Base-by-base conservation (phyloP, 352 stramenopile species). In the Globisporangium heterothallicum region DNA sequence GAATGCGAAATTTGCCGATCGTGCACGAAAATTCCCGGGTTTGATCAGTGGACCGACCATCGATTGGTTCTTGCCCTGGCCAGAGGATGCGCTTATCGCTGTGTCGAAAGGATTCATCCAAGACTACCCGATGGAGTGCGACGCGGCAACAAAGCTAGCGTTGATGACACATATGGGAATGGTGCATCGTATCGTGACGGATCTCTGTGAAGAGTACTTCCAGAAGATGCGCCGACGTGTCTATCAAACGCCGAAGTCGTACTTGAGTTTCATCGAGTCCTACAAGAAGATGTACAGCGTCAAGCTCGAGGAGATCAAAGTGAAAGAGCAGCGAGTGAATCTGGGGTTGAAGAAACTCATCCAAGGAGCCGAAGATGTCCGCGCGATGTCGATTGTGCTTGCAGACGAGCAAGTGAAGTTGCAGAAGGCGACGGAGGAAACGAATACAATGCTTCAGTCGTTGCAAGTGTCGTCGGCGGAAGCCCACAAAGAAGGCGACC, bases 41-140 rank as follows among this genome's bases (percentile, higher is more conserved):
- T 74, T 99, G 24, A 97, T 99, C 50, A 98, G 82, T 42, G 93
- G 89, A 4, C 95, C 94, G n/a, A 99, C 97, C 3, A 99, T 99
- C 59, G 97, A 99, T 53, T 99, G 96, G 96, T 99, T 99, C 74
- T 70, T 99, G 38, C 84, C 93, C n/a, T 99, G 97, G 97, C 97
- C 97, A 5, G 94, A 99, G 77, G 96, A 99, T 59, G 97, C 97
- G 5, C 73, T 99, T 6, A 97, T 98, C 13, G 93, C 89, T 26
- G 96, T 99, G 34, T 97, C 93, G 10, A 93, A 97, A 58, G 95
- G 95, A 0, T 98, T 98, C 49, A 98, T 99, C 58, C 82, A 95
- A 16, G 91, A 99, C 45, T 99, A 98, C 59, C 72, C 86, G 14
- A 96, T 99, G 62, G 95, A 98, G 45, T 98, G 92, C 52, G 83